Evolutionary conservation across 495 filamentous ascomycete genomes (phyloP), one percentile per base, ranked within the genome.

Genomic region (Annulohypoxylon stygium): DNA sequence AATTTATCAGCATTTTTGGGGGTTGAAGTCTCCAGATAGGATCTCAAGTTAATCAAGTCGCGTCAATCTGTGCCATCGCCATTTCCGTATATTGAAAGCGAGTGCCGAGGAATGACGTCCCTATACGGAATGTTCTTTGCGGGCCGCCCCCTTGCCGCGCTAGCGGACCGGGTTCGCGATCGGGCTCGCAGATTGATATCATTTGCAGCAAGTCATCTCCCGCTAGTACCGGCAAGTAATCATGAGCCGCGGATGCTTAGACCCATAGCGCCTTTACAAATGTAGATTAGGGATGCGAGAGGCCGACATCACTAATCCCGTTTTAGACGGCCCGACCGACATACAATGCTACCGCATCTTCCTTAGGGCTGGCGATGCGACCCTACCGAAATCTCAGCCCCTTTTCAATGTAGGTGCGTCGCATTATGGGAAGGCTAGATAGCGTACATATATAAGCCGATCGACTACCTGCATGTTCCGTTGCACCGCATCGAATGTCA

Each of bases 291-390:
- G 66, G 62, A 70, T 67, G 67, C 62, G 62, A 67, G 50, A 12
- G 33, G 10, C 47, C 63, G 47, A 54, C 8, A 34, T 36, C 30
- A 43, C 54, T 70, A 66, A 62, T 41, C 71, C 59, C 25, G 25
- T 67, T 67, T 74, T 25, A 48, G 67, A 34, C 47, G 61, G 55
- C 12, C 43, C 36, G 55, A 53, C 57, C 57, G 41, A 50, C 26
- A 41, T 70, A n/a, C 6, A 41, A 65, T 70, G 43, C 67, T 33
- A 67, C 67, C 23, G 1, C 37, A 33, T 70, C 41, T 67, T 70
- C 71, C 71, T 70, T 74, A 70, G 62, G 71, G 71, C 71, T 74
- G 71, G n/a, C 55, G 20, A 14, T 61, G n/a, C 58, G 25, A 67
- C 67, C 67, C 48, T 59, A 41, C 41, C 30, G 5, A 18, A 18